Base-by-base conservation (phyloP, 306 rosid genomes). In the Vigna hirtella region DNA sequence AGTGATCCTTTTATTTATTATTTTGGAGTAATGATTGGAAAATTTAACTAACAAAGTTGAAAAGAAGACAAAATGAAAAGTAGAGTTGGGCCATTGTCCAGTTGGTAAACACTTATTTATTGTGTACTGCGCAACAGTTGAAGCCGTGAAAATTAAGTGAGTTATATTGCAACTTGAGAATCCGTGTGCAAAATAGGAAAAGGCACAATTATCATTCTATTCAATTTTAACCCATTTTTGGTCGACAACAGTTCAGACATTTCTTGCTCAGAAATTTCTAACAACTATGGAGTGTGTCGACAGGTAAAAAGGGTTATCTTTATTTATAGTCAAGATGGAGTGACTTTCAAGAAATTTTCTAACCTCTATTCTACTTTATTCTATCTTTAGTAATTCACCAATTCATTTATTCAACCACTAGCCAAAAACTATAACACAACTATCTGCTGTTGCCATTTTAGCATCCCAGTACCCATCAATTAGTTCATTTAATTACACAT, bases 31-130 rank as follows among this genome's bases (percentile, higher is more conserved):
- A 40, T 65, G 70, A 17, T 65, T 38, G 70, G 30, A 18, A 65
- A 17, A 65, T 65, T 17, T 38, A 65, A 38, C 51, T 40, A 36
- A n/a, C 70, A 64, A 40, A 65, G 32, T 17, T 65, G 51, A 40
- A 40, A 40, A 40, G 15, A 64, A 36, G 68, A 65, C 30, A 65
- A 65, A 38, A 65, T 65, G 0, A 65, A 38, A 65, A 65, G 4
- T n/a, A 18, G 50, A 18, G 9, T 65, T 38, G 51, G 51, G 51
- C n/a, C 70, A 40, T n/a, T 36, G 70, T 36, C 70, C 17, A 17
- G 49, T 64, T 64, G 70, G 49, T 38, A 64, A n/a, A 38, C 70
- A 34, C 28, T 64, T 64, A 17, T n/a, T 64, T 64, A 6, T 17
- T 17, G 28, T 38, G 70, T 64, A 64, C 24, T 16, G 9, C 38